Evolutionary conservation across 345 rosid genomes (phyloP).

Genomic region (Gossypium thurberi): DNA sequence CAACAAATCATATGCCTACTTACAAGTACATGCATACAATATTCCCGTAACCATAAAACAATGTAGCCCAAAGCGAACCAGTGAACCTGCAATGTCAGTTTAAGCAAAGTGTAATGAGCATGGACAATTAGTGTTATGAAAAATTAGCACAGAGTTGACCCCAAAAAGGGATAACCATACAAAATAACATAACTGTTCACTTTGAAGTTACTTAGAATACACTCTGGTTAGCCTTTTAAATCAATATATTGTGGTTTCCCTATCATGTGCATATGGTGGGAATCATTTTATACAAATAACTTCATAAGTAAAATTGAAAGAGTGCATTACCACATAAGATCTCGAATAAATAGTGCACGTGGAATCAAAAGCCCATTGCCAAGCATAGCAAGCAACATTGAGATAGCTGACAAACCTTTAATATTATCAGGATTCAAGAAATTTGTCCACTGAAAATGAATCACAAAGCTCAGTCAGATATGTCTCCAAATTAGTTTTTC

Average conservation of each 20-base stretch:
- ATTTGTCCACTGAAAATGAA: conserved; percentile 75
- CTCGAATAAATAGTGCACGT: conserved; percentile 83
- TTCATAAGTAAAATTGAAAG: background rate
- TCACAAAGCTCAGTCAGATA: conserved; percentile 19
- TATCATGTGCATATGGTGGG: background rate
- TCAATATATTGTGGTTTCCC: background rate
- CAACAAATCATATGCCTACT: conserved; percentile 6
- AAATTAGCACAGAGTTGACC: background rate
- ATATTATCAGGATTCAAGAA: conserved; percentile 75
- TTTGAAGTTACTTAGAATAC: background rate
- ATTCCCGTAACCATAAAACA: conserved; percentile 84
- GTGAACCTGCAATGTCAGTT: conserved; percentile 53
- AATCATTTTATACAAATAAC: background rate
- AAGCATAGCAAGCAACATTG: conserved; percentile 86
- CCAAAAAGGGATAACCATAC: background rate
- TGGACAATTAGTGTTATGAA: background rate
- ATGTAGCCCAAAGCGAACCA: conserved; percentile 76
- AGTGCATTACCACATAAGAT: conserved; percentile 79
- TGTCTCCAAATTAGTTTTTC: background rate
- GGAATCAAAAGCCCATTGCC: conserved; percentile 95
- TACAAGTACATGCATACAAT: conserved; percentile 74
- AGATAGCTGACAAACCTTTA: conserved; percentile 69
- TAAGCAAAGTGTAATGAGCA: background rate
- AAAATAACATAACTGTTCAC: background rate
- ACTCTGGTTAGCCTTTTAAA: background rate